These are phyloP conservation scores for Penicillium tannophilum DNA, from an alignment of 495 filamentous ascomycete genomes.

Conservation along the genomic window DNA sequence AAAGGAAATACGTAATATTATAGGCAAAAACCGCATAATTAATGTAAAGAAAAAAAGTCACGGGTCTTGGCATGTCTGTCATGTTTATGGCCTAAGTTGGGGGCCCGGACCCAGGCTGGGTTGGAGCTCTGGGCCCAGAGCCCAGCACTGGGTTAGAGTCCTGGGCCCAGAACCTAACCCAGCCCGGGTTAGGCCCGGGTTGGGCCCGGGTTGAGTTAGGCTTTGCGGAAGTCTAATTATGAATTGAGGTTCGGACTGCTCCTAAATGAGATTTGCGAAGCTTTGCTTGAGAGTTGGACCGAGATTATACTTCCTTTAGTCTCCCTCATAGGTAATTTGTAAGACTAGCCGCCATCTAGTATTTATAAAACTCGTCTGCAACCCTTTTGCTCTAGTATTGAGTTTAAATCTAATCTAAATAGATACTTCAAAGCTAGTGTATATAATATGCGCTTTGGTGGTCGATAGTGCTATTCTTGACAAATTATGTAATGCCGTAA, in stretches of 20 bases:
- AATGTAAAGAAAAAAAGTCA: no score
- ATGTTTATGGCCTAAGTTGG: no score
- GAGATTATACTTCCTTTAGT: conserved; percentile 4
- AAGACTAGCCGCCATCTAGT: conserved; percentile 3
- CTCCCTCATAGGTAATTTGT: neutral
- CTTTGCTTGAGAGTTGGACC: conserved; percentile 4
- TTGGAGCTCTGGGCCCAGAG: no score
- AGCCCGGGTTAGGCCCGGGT: no score
- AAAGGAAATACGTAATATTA: no score
- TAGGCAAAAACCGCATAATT: no score
- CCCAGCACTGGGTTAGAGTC: no score
- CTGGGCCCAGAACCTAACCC: no score
- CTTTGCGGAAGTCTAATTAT: neutral
- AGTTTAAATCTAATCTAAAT: conserved; percentile 3
- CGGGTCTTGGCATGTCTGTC: no score
- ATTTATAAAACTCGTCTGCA: neutral
- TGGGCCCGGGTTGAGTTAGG: no score
- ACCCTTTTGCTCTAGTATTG: neutral
- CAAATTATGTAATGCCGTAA: neutral
- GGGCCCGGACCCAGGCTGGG: no score
- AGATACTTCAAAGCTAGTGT: conserved; percentile 6
- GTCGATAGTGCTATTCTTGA: conserved; percentile 1
- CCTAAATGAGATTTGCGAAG: conserved; percentile 3
- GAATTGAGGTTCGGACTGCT: conserved; percentile 1
- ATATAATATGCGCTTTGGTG: conserved; percentile 3